Percentiles rank a stretch among this genome's conserved stretches.
Conservation (phyloP, 441 rosid species). For the Metrosideros polymorpha region DNA sequence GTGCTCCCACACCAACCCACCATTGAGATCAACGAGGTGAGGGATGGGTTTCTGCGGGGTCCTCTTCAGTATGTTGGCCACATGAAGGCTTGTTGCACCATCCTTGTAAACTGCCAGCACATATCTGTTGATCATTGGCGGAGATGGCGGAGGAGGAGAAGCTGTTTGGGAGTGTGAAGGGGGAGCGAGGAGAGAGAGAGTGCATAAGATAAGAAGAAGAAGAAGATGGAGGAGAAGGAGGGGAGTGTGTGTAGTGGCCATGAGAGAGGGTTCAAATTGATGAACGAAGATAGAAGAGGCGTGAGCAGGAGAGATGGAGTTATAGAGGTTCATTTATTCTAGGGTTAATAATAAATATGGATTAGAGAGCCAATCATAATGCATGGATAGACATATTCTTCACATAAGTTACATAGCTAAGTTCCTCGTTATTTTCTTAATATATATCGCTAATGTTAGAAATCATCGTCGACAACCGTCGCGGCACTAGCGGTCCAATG, state of each 20-base stretch:
- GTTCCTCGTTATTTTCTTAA: no score
- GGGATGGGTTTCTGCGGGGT: constrained; percentile 5
- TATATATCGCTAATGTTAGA: no score
- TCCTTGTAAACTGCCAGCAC: constrained; percentile 15
- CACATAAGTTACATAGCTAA: no score
- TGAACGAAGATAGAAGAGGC: not conserved
- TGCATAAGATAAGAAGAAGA: not conserved
- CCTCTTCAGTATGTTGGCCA: constrained; percentile 13
- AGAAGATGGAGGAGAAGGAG: not conserved
- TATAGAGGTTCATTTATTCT: no score
- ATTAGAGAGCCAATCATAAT: no score
- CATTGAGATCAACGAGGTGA: constrained; percentile 15
- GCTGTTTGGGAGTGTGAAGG: not conserved
- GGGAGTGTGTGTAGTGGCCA: not conserved
- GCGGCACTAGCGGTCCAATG: no score
- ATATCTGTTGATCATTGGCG: constrained; percentile 4
- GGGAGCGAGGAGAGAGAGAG: not conserved
- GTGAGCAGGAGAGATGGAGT: no score
- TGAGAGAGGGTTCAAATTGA: not conserved
- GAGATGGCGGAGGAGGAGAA: not conserved
- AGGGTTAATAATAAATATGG: no score
- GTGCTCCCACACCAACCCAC: constrained; percentile 15
- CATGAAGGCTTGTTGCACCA: constrained; percentile 9
- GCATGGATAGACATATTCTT: no score
- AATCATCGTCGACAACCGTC: no score